Evolutionary conservation across 306 rosid genomes (phyloP).

Genomic region (Pueraria montana): DNA sequence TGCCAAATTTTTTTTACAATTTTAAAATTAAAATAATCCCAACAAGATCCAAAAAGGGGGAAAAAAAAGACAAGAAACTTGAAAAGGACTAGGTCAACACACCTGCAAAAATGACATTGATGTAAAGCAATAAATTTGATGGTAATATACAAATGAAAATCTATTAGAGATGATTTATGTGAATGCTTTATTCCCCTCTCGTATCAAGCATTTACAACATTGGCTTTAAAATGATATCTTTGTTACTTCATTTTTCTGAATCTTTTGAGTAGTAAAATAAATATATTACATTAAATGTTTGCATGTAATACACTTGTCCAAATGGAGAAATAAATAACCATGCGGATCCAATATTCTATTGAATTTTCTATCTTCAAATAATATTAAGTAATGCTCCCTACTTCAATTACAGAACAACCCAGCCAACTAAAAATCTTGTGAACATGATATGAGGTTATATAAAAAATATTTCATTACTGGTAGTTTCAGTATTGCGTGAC

Average conservation of each 20-base stretch:
- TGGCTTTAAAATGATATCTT: neutral
- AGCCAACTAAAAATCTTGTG: constrained; percentile 6
- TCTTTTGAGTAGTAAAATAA: constrained; percentile 14
- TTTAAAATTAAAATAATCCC: constrained; percentile 25
- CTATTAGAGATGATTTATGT: constrained; percentile 2
- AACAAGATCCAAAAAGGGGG: constrained; percentile 13
- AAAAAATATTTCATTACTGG: constrained; percentile 16
- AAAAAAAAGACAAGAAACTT: neutral
- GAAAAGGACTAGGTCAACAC: neutral
- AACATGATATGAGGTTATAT: constrained; percentile 24
- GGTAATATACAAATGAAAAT: constrained; percentile 20
- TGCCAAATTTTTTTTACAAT: neutral
- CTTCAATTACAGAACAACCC: constrained; percentile 30
- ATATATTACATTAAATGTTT: neutral
- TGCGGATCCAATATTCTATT: constrained; percentile 8
- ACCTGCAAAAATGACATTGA: neutral
- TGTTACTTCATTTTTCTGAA: constrained; percentile 32
- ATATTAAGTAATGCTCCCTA: constrained; percentile 8
- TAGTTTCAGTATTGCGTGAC: constrained; percentile 23
- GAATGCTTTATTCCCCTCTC: constrained; percentile 28
- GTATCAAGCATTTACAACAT: constrained; percentile 15
- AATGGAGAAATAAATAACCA: neutral
- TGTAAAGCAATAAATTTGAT: constrained; percentile 15
- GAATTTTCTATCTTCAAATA: constrained; percentile 18
- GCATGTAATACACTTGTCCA: neutral